Evolutionary conservation across 164 flowering plant genomes (phyloP), one percentile per base, ranked within the genome.

Genomic region (Tetrastigma voinierianum): DNA sequence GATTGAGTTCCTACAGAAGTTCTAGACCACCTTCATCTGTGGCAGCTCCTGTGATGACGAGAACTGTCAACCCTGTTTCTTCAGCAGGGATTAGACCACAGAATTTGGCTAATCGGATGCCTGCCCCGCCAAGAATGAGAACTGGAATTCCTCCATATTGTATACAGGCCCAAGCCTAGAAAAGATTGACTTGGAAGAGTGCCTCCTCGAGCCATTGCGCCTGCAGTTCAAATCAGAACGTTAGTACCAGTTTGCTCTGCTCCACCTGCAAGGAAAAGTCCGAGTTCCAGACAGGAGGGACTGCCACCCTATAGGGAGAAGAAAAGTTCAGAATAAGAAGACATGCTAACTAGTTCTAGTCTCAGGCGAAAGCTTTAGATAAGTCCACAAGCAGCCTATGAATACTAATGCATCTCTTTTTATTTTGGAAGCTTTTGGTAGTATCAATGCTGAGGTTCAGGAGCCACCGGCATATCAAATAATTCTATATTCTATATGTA

Each of bases 241-340:
- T 83, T 86, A 43, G 70, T 77, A 1, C 90, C 86, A 13, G 87
- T 83, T 15, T 84, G 86, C 76, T 78, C 87, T 16, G 83, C 86
- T 56, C 83, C 87, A 11, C 83, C 83, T 10, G 54, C 70, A 4
- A 74, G 80, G 64, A 68, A 65, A 64, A 51, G 45, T 23, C 67
- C 79, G 3, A 74, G 65, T 43, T 51, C 72, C 20, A 32, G 43
- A 45, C 70, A 66, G 12, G 76, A 74, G 57, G 72, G 46, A 47
- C 17, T 13, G n/a, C 16, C 46, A 52, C 61, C 62, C 3, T 51
- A 67, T 32, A 59, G 5, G 10, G 72, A 75, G 60, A 60, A 24
- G 51, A 65, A 64, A 64, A 59, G 61, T 55, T 57, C 64, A 56
- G 76, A 62, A 57, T 47, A 64, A 9, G 75, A 70, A 46, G 70